Base-by-base conservation (phyloP, 2,329 filamentous ascomycete genomes). In the Grosmannia penicillata region DNA sequence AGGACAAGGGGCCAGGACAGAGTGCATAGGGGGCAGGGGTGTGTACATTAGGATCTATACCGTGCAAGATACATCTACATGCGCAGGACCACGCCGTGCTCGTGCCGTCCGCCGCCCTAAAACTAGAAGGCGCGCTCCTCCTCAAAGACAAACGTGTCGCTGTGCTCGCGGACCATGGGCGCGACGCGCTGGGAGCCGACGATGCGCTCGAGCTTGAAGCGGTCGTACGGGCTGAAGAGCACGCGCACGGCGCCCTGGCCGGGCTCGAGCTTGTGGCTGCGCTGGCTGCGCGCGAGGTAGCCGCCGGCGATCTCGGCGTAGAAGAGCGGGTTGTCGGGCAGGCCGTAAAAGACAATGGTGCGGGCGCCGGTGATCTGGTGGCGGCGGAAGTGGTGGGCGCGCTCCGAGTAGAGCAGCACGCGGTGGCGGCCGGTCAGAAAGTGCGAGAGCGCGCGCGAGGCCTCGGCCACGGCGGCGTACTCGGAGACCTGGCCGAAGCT, bases 311-410 rank as follows among this genome's bases (percentile, higher is more conserved):
- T 66, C 61, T 93, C 85, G 28, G 69, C 67, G 55, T 89, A 93
- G 50, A 91, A 89, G 17, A 72, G 55, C 21, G 82, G 81, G 54
- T 95, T 94, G 50, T 96, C 89, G 0, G 91, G 91, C 24, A 95
- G 57, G 1, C 78, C 82, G 55, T 96, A 50, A 66, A 94, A 80
- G 37, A 95, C 70, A n/a, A 96, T 72, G 29, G 78, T 70, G 56
- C 78, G 78, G 13, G 91, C 85, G 18, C 91, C 91, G 26, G 75
- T 72, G 38, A 98, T 68, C 47, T 74, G 72, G 53, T 91, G 86
- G n/a, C 91, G 72, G 36, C 85, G 76, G 66, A 96, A 96, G 58
- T 98, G 91, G 59, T 98, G 91, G n/a, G 87, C 83, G 42, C 91
- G 78, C 56, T 93, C 89, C 2, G 87, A 93, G 60, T 96, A 98